These are phyloP conservation scores for Drosera capensis DNA, from an alignment of 148 eudicot species.

Conservation along the genomic window DNA sequence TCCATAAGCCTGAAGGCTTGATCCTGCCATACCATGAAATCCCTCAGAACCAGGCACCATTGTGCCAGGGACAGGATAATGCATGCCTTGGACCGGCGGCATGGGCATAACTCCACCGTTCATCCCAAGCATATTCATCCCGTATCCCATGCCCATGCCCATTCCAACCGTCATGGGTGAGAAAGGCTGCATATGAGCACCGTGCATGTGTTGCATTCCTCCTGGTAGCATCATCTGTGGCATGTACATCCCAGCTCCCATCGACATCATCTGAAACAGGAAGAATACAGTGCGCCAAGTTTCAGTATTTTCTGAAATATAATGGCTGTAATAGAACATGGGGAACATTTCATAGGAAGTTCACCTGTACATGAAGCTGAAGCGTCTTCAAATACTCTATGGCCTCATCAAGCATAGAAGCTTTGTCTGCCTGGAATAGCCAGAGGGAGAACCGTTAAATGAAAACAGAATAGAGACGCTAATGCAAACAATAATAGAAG, in stretches of 20 bases:
- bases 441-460: too few species aligned
- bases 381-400: slow-evolving; percentile 88
- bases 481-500: too few species aligned
- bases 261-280: slow-evolving; percentile 57
- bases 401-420: slow-evolving; percentile 97
- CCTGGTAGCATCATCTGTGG: slow-evolving; percentile 79
- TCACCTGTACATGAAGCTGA: slow-evolving; percentile 88
- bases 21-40: slow-evolving; percentile 38
- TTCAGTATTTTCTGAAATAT: background rate
- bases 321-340: background rate
- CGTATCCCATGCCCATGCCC: slow-evolving; percentile 59
- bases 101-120: slow-evolving; percentile 34
- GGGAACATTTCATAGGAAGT: slow-evolving; percentile 1
- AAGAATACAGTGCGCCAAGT: background rate
- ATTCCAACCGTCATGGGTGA: slow-evolving; percentile 56
- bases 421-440: slow-evolving; percentile 65
- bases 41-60: slow-evolving; percentile 14
- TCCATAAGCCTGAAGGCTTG: slow-evolving; percentile 29
- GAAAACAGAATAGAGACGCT: too few species aligned
- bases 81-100: slow-evolving; percentile 33
- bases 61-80: slow-evolving; percentile 24
- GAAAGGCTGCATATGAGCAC: slow-evolving; percentile 61
- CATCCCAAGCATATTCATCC: slow-evolving; percentile 56
- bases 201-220: slow-evolving; percentile 60
- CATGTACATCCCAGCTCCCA: slow-evolving; percentile 90